A percentile compares a stretch with the other conserved stretches of the same genome.
These are phyloP conservation scores for Arabidopsis hybrid DNA, from an alignment of 441 rosid genomes.

Conservation along the genomic window DNA sequence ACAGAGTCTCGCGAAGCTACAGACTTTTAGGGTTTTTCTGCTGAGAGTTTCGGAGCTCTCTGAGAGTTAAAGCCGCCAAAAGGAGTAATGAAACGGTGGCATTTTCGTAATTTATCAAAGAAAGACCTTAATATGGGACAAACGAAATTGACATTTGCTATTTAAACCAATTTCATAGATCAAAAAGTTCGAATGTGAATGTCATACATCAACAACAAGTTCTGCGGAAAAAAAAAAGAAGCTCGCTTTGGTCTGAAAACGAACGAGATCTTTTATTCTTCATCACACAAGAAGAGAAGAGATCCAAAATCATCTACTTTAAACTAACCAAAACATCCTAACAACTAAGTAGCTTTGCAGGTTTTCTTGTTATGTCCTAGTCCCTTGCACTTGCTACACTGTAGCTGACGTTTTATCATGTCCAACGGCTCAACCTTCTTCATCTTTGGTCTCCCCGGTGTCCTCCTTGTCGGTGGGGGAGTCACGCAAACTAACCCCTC, in stretches of 20 bases:
- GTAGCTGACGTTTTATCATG: conserved; percentile 69
- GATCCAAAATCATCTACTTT: conserved; percentile 39
- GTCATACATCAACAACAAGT: conserved; percentile 22
- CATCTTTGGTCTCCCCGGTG: conserved; percentile 72
- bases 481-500: conserved; percentile 53
- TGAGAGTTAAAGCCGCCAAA: conserved; percentile 39
- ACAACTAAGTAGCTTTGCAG: conserved; percentile 57
- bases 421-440: conserved; percentile 62
- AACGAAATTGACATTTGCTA: background rate
- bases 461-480: conserved; percentile 71
- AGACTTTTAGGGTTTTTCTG: conserved; percentile 42
- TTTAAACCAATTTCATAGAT: conserved; percentile 1
- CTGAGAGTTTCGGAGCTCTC: conserved; percentile 26
- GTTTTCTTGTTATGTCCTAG: conserved; percentile 80
- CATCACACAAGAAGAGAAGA: conserved; percentile 18
- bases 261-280: conserved; percentile 26
- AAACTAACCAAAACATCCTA: conserved; percentile 34
- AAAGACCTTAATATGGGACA: background rate
- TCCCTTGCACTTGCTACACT: conserved; percentile 85
- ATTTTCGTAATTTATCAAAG: conserved; percentile 4
- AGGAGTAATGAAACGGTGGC: conserved; percentile 24
- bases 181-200: conserved; percentile 18
- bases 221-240: background rate
- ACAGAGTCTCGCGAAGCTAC: conserved; percentile 5
- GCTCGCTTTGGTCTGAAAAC: conserved; percentile 21